Evolutionary conservation across 2,329 filamentous ascomycete species (phyloP).

Genomic region (Lanzia echinophila): DNA sequence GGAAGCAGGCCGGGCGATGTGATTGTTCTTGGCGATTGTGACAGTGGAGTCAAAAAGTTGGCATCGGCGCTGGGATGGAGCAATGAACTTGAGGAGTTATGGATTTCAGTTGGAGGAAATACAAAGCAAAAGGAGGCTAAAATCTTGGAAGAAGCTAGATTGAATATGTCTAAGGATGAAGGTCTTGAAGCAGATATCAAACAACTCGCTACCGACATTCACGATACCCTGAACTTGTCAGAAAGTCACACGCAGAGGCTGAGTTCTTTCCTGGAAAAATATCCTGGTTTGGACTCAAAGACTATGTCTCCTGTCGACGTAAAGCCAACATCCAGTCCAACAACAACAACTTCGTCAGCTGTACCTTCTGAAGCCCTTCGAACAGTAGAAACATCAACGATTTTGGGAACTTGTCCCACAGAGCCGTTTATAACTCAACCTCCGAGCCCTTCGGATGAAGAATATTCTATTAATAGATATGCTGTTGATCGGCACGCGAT

Average conservation of each 20-base stretch:
- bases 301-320: not conserved
- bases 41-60: slow-evolving; percentile 70
- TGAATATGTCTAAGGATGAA: slow-evolving; percentile 42
- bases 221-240: slow-evolving; percentile 28
- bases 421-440: not conserved
- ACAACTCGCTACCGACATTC: slow-evolving; percentile 32
- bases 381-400: not conserved
- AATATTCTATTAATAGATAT: not conserved
- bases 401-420: not conserved
- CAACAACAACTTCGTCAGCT: not conserved
- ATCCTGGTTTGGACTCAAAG: not conserved
- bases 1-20: slow-evolving; percentile 80
- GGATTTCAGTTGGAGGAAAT: slow-evolving; percentile 59
- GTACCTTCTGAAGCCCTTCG: not conserved
- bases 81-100: slow-evolving; percentile 72
- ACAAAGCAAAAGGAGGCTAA: slow-evolving; percentile 40
- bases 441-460: not conserved
- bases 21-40: slow-evolving; percentile 73
- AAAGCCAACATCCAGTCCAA: not conserved
- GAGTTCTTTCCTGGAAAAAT: slow-evolving; percentile 19
- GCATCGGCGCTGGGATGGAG: slow-evolving; percentile 79
- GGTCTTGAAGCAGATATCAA: slow-evolving; percentile 32
- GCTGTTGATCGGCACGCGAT: not conserved
- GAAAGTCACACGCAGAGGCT: slow-evolving; percentile 27
- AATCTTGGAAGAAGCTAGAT: slow-evolving; percentile 10